These are phyloP conservation scores for Penicillium sp. DNA, from an alignment of 2,329 filamentous ascomycete species.

Conservation along the genomic window DNA sequence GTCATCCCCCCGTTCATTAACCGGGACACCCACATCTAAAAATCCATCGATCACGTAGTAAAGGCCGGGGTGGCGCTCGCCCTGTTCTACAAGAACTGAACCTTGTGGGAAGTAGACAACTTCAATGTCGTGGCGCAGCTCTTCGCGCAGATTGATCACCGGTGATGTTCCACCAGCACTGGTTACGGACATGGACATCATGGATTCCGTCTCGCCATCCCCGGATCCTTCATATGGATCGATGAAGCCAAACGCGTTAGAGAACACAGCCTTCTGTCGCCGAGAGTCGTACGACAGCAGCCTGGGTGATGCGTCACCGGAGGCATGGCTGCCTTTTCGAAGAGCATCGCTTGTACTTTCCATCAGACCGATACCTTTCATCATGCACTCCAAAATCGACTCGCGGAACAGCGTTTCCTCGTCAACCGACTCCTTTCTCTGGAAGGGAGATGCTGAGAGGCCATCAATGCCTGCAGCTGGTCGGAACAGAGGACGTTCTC, in stretches of 20 bases:
- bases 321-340: conserved; percentile 62
- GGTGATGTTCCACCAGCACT: conserved; percentile 62
- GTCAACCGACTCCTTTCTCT: conserved; percentile 78
- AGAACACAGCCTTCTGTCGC: conserved; percentile 76
- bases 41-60: conserved; percentile 99
- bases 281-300: conserved; percentile 81
- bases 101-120: conserved; percentile 97
- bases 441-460: conserved; percentile 43
- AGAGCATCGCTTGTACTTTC: conserved; percentile 63
- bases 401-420: conserved; percentile 88
- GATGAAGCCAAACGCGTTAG: conserved; percentile 89
- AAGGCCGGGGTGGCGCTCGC: conserved; percentile 90
- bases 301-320: conserved; percentile 80
- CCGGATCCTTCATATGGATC: conserved; percentile 71
- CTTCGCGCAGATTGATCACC: conserved; percentile 68
- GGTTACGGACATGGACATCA: conserved; percentile 67
- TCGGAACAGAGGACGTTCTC: conserved; percentile 41
- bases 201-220: conserved; percentile 85
- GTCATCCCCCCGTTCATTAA: conserved; percentile 58
- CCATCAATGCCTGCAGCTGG: conserved; percentile 27
- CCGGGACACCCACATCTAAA: conserved; percentile 84
- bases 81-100: conserved; percentile 91
- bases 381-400: conserved; percentile 91
- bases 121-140: conserved; percentile 88
- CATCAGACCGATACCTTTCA: conserved; percentile 85